phyloP scores from a whole-genome alignment of 2,329 filamentous ascomycete species.

The Beauveria brongniartii region DNA sequence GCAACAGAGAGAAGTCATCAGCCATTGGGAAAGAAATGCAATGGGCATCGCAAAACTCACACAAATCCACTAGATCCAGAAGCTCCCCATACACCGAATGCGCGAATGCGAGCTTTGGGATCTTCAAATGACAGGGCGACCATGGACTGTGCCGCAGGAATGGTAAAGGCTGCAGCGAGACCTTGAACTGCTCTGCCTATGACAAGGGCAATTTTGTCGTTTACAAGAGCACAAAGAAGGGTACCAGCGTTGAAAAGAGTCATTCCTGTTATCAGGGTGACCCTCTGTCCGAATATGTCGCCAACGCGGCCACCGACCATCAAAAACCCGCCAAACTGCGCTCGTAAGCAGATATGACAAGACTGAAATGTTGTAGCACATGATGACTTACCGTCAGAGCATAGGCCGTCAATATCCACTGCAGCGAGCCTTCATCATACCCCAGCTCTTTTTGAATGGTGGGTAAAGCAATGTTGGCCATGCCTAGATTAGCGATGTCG shows the following conservation, averaged over 20 bases:
- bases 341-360: background rate
- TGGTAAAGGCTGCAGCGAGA: constrained; percentile 11
- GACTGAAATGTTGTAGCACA: background rate
- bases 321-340: constrained; percentile 11
- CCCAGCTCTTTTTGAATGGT: constrained; percentile 12
- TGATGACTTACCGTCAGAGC: constrained; percentile 7
- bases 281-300: constrained; percentile 12
- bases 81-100: constrained; percentile 12
- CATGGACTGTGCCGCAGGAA: constrained; percentile 11
- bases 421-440: constrained; percentile 9
- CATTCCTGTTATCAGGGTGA: constrained; percentile 10
- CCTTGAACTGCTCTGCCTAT: constrained; percentile 12
- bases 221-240: constrained; percentile 8
- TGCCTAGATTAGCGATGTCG: constrained; percentile 13
- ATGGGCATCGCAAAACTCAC: background rate
- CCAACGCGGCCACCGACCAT: constrained; percentile 11
- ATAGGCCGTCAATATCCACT: constrained; percentile 13
- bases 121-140: constrained; percentile 12
- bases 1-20: background rate
- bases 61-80: constrained; percentile 13
- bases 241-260: constrained; percentile 8
- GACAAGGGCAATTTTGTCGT: constrained; percentile 3
- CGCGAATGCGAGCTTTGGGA: constrained; percentile 8
- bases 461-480: constrained; percentile 13
- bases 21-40: background rate